phyloP scores from a whole-genome alignment of 2,329 filamentous ascomycete species.

The Phoma herbarum region DNA sequence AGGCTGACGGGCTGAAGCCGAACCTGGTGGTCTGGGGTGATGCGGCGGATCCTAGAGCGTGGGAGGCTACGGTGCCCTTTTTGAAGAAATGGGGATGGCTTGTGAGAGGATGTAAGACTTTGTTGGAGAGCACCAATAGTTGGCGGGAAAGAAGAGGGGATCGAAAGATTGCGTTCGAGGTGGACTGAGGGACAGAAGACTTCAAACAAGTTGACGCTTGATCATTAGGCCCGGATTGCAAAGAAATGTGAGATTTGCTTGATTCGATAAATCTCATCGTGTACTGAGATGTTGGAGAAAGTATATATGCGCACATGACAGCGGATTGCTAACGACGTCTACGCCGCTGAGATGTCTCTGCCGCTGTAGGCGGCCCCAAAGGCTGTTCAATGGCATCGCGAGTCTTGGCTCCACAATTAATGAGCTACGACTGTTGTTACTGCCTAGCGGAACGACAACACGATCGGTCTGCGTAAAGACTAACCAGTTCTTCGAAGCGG shows the following conservation, averaged over 20 bases:
- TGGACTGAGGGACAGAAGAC: background rate
- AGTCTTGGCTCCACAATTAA: background rate
- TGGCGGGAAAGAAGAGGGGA: constrained; percentile 12
- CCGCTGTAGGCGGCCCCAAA: background rate
- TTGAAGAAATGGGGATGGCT: constrained; percentile 56
- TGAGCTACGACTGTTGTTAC: no score
- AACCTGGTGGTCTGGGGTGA: constrained; percentile 60
- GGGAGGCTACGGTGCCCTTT: constrained; percentile 59
- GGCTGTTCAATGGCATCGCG: background rate
- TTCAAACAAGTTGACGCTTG: no score
- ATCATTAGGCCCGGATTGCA: no score
- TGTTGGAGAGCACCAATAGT: constrained; percentile 37
- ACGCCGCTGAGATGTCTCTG: background rate
- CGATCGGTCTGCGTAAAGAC: no score
- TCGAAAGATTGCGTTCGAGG: background rate
- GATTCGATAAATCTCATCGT: background rate
- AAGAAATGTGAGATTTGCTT: background rate
- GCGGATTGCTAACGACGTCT: background rate
- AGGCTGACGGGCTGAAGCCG: constrained; percentile 26
- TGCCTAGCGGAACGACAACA: background rate
- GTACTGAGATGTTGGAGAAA: background rate
- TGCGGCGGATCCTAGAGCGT: constrained; percentile 54
- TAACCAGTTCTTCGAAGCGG: background rate
- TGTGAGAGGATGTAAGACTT: constrained; percentile 47
- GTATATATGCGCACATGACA: background rate